Conservation (phyloP, 2,329 filamentous ascomycete genomes). For the Dothistroma pini region DNA sequence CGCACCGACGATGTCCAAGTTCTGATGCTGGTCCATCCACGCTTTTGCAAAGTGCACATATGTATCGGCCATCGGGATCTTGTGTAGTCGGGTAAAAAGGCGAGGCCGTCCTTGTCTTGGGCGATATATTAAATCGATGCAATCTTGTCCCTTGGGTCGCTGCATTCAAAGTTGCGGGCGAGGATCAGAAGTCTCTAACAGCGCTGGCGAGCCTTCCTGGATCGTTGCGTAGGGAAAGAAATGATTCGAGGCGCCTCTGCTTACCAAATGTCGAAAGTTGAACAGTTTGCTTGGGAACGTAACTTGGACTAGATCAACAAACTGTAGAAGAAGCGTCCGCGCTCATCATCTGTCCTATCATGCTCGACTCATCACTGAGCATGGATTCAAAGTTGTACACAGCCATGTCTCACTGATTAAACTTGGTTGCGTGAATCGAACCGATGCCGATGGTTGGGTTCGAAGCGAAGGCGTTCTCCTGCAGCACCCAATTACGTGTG, state of each 20-base stretch:
- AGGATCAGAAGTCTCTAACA: slow-evolving; percentile 9
- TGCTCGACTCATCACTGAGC: slow-evolving; percentile 2
- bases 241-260: neutral
- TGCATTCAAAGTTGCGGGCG: slow-evolving; percentile 9
- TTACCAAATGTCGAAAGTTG: slow-evolving; percentile 13
- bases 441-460: slow-evolving; percentile 5
- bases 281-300: slow-evolving; percentile 11
- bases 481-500: slow-evolving; percentile 5
- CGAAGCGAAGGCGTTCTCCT: slow-evolving; percentile 7
- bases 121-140: slow-evolving; percentile 10
- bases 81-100: slow-evolving; percentile 8
- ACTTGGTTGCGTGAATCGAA: neutral
- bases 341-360: slow-evolving; percentile 4
- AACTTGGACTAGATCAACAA: slow-evolving; percentile 4
- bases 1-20: slow-evolving; percentile 13
- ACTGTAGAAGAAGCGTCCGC: slow-evolving; percentile 1
- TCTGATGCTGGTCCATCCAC: slow-evolving; percentile 10
- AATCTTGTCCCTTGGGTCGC: slow-evolving; percentile 12
- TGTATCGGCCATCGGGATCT: neutral
- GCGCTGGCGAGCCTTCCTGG: neutral
- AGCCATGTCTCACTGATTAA: slow-evolving; percentile 9
- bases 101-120: slow-evolving; percentile 10
- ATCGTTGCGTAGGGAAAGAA: neutral
- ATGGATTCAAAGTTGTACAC: slow-evolving; percentile 11
- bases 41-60: slow-evolving; percentile 9